phyloP scores from a whole-genome alignment of 1,284 basidiomycete genomes.

The Thecaphora frezii region DNA sequence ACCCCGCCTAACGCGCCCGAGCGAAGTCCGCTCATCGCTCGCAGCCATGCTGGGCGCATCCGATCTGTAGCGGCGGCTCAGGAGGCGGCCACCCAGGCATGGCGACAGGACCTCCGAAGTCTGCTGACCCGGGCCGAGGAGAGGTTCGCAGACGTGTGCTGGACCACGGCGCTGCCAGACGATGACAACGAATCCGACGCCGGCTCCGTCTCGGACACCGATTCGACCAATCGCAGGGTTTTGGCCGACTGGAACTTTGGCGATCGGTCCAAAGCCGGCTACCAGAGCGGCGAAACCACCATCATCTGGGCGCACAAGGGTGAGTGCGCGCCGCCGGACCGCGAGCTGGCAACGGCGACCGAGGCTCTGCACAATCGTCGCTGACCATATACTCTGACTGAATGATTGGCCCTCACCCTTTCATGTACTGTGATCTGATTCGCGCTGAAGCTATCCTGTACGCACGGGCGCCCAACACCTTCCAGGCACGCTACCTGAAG shows the following conservation, averaged over 20 bases:
- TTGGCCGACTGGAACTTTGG: conserved; percentile 1
- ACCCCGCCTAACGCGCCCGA: too few species aligned
- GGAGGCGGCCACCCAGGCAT: conserved; percentile 31
- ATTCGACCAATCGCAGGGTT: background rate
- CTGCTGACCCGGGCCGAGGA: conserved; percentile 35
- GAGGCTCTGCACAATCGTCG: too few species aligned
- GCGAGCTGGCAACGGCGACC: background rate
- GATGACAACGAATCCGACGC: conserved; percentile 7
- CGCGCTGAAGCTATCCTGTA: conserved; percentile 77
- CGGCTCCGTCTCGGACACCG: conserved; percentile 9
- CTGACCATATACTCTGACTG: background rate
- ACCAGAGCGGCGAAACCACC: conserved; percentile 3
- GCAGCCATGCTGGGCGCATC: conserved; percentile 7
- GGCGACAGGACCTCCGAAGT: conserved; percentile 37
- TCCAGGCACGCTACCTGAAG: conserved; percentile 65
- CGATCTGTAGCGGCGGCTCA: conserved; percentile 20
- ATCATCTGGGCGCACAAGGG: conserved; percentile 84
- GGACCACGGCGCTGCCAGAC: conserved; percentile 21
- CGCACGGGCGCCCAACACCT: conserved; percentile 69
- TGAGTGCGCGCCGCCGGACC: conserved; percentile 53
- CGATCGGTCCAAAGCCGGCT: background rate
- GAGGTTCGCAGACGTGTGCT: conserved; percentile 48
- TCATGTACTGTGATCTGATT: conserved; percentile 9
- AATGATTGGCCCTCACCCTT: background rate
- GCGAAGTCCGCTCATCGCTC: background rate